A percentile compares a stretch with the other conserved stretches of the same genome.
Conservation (phyloP, 345 rosid genomes). For the Rhodamnia rubescens region DNA sequence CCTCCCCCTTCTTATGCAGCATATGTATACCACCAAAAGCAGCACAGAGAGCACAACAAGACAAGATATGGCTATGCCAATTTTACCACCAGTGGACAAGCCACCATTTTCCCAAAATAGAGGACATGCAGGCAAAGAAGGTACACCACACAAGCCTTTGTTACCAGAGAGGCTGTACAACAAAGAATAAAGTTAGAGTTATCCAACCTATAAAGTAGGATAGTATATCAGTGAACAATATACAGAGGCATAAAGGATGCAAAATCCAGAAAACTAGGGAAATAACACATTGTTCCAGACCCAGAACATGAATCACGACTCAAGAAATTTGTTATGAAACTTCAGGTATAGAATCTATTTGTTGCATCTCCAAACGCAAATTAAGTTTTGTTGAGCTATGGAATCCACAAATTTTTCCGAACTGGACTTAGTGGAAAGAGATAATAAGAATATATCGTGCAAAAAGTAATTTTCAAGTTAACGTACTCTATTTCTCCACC, state of each 20-base stretch:
- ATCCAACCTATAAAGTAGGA: background rate
- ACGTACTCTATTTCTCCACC: conserved; percentile 94
- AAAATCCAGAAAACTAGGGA: background rate
- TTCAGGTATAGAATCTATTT: background rate
- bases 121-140: conserved; percentile 74
- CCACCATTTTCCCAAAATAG: conserved; percentile 77
- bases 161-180: conserved; percentile 73
- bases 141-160: conserved; percentile 90
- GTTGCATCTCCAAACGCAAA: background rate
- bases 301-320: background rate
- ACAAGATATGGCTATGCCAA: conserved; percentile 57
- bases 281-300: background rate
- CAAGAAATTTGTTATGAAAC: background rate
- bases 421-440: background rate
- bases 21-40: conserved; percentile 36
- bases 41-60: conserved; percentile 26
- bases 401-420: background rate
- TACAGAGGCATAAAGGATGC: background rate
- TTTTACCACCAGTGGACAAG: conserved; percentile 72
- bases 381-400: background rate
- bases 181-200: background rate
- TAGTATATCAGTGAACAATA: background rate
- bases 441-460: background rate
- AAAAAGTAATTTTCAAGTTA: background rate
- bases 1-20: conserved; percentile 62